These are phyloP conservation scores for Penicillium tannophilum DNA, from an alignment of 495 filamentous ascomycete species.

Conservation along the genomic window DNA sequence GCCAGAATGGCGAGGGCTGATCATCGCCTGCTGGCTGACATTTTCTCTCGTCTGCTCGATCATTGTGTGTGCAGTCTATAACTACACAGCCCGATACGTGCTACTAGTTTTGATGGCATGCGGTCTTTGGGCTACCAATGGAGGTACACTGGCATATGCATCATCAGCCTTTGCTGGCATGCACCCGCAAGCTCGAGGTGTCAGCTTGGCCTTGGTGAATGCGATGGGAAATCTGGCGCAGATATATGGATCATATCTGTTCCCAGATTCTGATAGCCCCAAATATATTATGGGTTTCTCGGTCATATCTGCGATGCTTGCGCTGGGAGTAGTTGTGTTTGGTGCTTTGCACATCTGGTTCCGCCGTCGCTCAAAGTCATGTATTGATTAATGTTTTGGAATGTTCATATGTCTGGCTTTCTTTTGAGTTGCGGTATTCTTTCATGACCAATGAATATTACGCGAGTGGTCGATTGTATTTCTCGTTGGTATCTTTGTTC, in stretches of 20 bases:
- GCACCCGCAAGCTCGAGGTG: slow-evolving; percentile 35
- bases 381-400: not conserved
- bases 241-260: slow-evolving; percentile 50
- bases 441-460: not conserved
- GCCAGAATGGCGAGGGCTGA: slow-evolving; percentile 28
- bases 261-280: slow-evolving; percentile 36
- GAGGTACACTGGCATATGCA: slow-evolving; percentile 45
- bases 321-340: slow-evolving; percentile 37
- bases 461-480: too few relatives aligned
- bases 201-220: slow-evolving; percentile 52
- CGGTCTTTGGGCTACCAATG: slow-evolving; percentile 51
- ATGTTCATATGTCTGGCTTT: not conserved
- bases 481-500: too few relatives aligned
- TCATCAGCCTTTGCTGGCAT: slow-evolving; percentile 44
- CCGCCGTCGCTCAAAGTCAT: slow-evolving; percentile 15
- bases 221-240: slow-evolving; percentile 52
- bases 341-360: slow-evolving; percentile 31
- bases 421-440: not conserved
- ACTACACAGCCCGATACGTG: slow-evolving; percentile 51
- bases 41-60: slow-evolving; percentile 45
- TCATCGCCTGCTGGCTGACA: slow-evolving; percentile 40
- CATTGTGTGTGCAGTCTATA: slow-evolving; percentile 43
- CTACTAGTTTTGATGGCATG: slow-evolving; percentile 55
- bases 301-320: slow-evolving; percentile 43
- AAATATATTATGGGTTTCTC: slow-evolving; percentile 43